phyloP scores from a whole-genome alignment of 164 flowering plant species.

The Echeveria elegans region DNA sequence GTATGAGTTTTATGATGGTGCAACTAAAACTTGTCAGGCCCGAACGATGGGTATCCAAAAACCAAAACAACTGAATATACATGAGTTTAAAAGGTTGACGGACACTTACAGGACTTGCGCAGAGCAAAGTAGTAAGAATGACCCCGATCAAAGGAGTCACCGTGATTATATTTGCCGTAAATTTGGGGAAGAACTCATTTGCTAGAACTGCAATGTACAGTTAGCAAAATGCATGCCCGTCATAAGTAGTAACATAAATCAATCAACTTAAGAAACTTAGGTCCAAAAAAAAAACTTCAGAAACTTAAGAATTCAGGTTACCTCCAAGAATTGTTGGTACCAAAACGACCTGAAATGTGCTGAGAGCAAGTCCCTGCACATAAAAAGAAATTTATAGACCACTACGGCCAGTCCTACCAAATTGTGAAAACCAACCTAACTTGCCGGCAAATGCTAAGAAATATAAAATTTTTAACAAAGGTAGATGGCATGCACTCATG shows the following conservation, averaged over 20 bases:
- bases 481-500: no score
- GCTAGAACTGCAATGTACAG: conserved; percentile 47
- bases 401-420: not conserved
- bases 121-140: conserved; percentile 82
- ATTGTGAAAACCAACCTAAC: not conserved
- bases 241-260: no score
- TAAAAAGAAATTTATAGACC: not conserved
- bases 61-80: not conserved
- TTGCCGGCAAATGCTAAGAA: not conserved
- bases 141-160: conserved; percentile 92
- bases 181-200: conserved; percentile 87
- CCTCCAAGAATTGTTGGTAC: conserved; percentile 92
- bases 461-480: no score
- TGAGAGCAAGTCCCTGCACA: conserved; percentile 83
- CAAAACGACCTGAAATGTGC: conserved; percentile 95
- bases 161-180: conserved; percentile 65
- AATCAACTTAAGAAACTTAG: not conserved
- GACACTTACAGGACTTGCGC: conserved; percentile 94
- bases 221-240: not conserved
- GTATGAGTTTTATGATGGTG: no score
- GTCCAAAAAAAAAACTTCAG: no score
- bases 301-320: conserved; percentile 18
- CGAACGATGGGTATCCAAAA: not conserved
- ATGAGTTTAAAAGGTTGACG: not conserved
- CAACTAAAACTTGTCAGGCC: no score